phyloP scores from a whole-genome alignment of 208 protist species.

The Trypanosoma rangeli region DNA sequence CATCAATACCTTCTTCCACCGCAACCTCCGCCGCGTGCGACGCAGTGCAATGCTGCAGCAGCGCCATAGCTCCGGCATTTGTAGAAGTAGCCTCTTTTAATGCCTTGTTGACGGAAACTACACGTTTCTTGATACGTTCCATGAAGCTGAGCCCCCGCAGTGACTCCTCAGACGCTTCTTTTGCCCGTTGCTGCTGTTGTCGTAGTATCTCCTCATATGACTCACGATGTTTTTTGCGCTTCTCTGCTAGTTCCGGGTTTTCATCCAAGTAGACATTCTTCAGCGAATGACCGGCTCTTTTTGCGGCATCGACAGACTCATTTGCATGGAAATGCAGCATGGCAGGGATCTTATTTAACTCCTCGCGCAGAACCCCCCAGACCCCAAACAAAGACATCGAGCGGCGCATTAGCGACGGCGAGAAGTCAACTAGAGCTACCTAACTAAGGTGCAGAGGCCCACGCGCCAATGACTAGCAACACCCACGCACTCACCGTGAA shows the following conservation, averaged over 20 bases:
- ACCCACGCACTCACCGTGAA: background rate
- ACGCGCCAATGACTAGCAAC: background rate
- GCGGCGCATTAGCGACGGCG: conserved; percentile 21
- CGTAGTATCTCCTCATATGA: conserved; percentile 64
- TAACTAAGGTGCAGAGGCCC: background rate
- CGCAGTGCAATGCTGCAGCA: conserved; percentile 84
- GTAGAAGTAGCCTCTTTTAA: conserved; percentile 52
- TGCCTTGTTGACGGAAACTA: conserved; percentile 26
- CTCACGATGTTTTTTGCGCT: conserved; percentile 53
- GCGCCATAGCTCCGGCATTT: conserved; percentile 67
- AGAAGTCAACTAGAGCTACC: background rate
- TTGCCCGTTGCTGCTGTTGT: conserved; percentile 8
- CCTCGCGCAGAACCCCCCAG: conserved; percentile 43
- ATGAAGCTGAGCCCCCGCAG: conserved; percentile 23
- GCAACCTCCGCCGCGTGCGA: conserved; percentile 87
- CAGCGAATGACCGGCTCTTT: conserved; percentile 44
- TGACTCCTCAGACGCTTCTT: conserved; percentile 16
- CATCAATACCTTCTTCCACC: conserved; percentile 78
- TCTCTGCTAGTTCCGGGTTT: conserved; percentile 34
- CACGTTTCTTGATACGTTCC: conserved; percentile 30
- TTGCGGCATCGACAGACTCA: conserved; percentile 35
- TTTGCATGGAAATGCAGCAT: conserved; percentile 39
- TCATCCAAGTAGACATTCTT: conserved; percentile 48
- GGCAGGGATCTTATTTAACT: conserved; percentile 47
- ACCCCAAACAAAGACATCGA: conserved; percentile 28